phyloP scores from a whole-genome alignment of 805 yeast genomes.

The Saccharomycopsis vini region DNA sequence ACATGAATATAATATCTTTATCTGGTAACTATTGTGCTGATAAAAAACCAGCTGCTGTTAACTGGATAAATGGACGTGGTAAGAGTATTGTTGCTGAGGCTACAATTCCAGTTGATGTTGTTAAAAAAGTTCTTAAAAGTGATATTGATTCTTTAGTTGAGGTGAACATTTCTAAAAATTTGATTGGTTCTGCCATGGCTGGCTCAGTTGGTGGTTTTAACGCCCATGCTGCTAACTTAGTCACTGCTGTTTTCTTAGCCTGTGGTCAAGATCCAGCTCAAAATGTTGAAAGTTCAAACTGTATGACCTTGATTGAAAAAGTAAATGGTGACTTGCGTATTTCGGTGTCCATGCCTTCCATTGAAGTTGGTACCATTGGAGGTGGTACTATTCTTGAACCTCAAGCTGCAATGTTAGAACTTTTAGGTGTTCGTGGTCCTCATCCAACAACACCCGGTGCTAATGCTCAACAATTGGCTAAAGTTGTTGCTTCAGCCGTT shows the following conservation, averaged over 20 bases:
- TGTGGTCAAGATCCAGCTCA: conserved; percentile 99
- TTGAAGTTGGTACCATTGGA: conserved; percentile 98
- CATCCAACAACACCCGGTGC: conserved; percentile 90
- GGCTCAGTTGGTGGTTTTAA: conserved; percentile 97
- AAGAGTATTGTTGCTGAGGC: conserved; percentile 97
- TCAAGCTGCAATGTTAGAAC: conserved; percentile 91
- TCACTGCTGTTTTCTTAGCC: conserved; percentile 90
- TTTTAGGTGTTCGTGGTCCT: conserved; percentile 93
- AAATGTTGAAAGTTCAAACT: conserved; percentile 93
- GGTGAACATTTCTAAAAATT: conserved; percentile 78
- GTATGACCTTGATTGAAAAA: conserved; percentile 92
- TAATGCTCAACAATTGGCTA: conserved; percentile 89
- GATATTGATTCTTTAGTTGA: conserved; percentile 89
- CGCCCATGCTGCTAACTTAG: conserved; percentile 95
- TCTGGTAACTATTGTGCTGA: conserved; percentile 98
- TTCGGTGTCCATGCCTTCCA: conserved; percentile 98
- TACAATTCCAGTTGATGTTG: conserved; percentile 73
- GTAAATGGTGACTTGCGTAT: conserved; percentile 73
- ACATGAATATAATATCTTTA: conserved; percentile 86
- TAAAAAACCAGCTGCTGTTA: conserved; percentile 95
- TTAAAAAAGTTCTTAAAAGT: conserved; percentile 75
- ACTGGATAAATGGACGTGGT: conserved; percentile 99
- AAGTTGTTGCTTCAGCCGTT: conserved; percentile 87
- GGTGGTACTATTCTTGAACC: conserved; percentile 98
- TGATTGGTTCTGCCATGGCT: conserved; percentile 97